Percentiles rank a stretch among this genome's conserved stretches.
Evolutionary conservation across 1,284 basidiomycete species (phyloP).

Genomic region (Malassezia obtusa): DNA sequence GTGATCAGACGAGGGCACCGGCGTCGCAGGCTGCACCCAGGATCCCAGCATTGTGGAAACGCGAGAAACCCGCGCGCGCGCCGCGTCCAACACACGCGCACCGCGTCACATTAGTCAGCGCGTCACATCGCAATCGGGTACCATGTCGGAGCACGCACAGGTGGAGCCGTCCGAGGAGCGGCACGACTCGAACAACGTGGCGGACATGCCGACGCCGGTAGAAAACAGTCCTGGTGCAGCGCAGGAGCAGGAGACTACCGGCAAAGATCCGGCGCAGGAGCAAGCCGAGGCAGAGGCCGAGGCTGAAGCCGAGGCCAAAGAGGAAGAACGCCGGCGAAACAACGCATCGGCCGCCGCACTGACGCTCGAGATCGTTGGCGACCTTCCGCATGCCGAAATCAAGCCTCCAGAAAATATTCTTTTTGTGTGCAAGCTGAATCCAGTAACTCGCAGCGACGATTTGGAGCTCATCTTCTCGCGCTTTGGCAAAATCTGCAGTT

Average conservation of each 20-base stretch:
- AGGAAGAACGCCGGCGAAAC: constrained; percentile 64
- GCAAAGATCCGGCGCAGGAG: too few species aligned
- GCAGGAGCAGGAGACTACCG: too few species aligned
- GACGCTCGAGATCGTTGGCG: constrained; percentile 97
- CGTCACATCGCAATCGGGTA: not conserved
- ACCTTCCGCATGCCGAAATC: constrained; percentile 94
- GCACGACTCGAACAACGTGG: too few species aligned
- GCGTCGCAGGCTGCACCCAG: constrained; percentile 6
- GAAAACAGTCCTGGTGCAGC: too few species aligned
- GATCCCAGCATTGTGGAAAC: constrained; percentile 3
- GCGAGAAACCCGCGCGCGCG: not conserved
- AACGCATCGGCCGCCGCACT: constrained; percentile 85
- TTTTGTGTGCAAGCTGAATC: constrained; percentile 96
- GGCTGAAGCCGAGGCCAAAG: constrained; percentile 40
- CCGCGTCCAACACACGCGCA: constrained; percentile 2
- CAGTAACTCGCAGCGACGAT: constrained; percentile 88
- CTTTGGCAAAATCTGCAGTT: constrained; percentile 89
- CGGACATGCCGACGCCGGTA: too few species aligned
- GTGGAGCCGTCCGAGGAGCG: too few species aligned
- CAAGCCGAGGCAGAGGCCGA: not conserved
- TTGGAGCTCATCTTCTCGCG: constrained; percentile 92
- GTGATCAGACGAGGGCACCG: constrained; percentile 16
- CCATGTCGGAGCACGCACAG: not conserved
- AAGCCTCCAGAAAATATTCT: constrained; percentile 95
- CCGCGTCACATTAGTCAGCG: constrained; percentile 10